Evolutionary conservation across 164 flowering plant species (phyloP), one percentile per base, ranked within the genome.

Genomic region (Nelumbo lutea): DNA sequence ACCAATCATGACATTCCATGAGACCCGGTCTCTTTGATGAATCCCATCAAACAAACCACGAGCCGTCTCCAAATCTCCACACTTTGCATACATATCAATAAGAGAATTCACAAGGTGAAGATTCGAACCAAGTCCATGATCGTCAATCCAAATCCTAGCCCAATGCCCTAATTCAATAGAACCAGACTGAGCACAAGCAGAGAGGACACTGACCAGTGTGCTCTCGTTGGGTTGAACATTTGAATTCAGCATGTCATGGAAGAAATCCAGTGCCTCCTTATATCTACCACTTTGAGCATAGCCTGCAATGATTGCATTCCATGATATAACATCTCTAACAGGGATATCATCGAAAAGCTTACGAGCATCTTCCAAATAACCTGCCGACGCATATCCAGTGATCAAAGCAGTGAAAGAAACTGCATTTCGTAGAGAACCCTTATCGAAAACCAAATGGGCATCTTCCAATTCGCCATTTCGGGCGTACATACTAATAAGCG

Each of bases 231-330:
- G 94, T 38, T 41, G 6, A 15, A 80, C 84, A 46, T 67, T 77
- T 8, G 64, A 74, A 42, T 66, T 73, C 67, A 61, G 13, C 96
- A 88, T 90, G 68, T 80, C 87, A 2, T 73, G 51, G 70, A 88
- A 90, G 39, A 86, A 69, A 4, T 38, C 75, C 76, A 90, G 60
- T 6, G 90, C 87, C 77, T 88, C 91, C 42, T 85, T 79, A 67
- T 60, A 77, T 59, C 59, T 66, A 5, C 82, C 84, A 59, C 78
- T 68, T 67, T 81, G 87, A 39, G 80, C 82, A 74, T 85, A 85
- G 14, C 91, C 93, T 0, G 98, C 70, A 72, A 90, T 87, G 81
- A 92, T 87, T 6, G 93, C 93, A 78, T 90, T 93, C 93, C 95
- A 90, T 1, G 89, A 80, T 40, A 90, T 89, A 11, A 79, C 84